These are phyloP conservation scores for Allomyces macrogynus DNA, from an alignment of 192 early-diverging fungal species.

Conservation along the genomic window DNA sequence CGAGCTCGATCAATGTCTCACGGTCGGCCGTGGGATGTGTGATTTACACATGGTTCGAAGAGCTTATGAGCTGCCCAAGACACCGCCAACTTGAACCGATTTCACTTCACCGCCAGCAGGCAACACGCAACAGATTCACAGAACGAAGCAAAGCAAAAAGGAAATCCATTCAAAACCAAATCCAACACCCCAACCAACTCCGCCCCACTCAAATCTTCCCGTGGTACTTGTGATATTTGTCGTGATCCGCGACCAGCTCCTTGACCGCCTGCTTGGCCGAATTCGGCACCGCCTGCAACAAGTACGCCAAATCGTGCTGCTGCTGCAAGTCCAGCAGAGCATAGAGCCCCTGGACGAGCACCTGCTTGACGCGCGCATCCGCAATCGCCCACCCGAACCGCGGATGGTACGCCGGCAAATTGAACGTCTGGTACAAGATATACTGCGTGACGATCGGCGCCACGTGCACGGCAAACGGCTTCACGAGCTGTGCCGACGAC, in stretches of 20 bases:
- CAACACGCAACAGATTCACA: too few relatives aligned
- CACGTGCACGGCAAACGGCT: not conserved
- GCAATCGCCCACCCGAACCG: not conserved
- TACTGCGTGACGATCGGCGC: not conserved
- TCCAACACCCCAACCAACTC: not conserved
- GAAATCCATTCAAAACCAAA: not conserved
- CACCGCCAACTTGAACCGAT: too few relatives aligned
- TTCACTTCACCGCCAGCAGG: too few relatives aligned
- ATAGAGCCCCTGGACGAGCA: not conserved
- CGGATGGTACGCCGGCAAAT: not conserved
- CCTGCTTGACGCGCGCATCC: not conserved
- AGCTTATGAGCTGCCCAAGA: too few relatives aligned
- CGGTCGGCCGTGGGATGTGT: too few relatives aligned
- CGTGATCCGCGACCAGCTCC: not conserved
- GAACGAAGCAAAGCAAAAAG: too few relatives aligned
- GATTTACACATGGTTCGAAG: too few relatives aligned
- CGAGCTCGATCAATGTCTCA: too few relatives aligned
- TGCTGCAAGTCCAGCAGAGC: not conserved
- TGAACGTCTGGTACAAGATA: not conserved
- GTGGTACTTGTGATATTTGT: not conserved
- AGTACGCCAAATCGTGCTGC: not conserved
- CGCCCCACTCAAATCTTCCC: not conserved
- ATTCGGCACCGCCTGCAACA: not conserved
- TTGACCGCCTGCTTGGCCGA: not conserved
- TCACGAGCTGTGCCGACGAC: not conserved